Base-by-base conservation (phyloP, 2,329 filamentous ascomycete genomes). In the Cladophialophora immunda region DNA sequence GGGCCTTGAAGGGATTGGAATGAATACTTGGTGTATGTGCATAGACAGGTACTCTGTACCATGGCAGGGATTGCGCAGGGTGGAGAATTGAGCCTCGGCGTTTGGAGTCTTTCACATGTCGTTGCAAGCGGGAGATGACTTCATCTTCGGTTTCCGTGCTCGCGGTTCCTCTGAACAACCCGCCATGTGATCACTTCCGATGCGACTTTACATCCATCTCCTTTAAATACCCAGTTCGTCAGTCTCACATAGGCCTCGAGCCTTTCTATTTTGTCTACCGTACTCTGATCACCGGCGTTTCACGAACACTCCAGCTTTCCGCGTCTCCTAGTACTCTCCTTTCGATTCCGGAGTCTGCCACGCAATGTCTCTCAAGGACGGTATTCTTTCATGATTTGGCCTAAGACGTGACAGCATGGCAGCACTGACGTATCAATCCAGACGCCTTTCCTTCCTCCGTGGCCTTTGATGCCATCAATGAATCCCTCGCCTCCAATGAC, bases 381-480 rank as follows among this genome's bases (percentile, higher is more conserved):
- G 90, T 92, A 83, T 73, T 84, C 78, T 41, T 4, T 38, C 25
- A 32, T 22, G 34, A 32, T 50, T 50, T 56, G 22, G 27, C 47
- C 30, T 25, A 32, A 6, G 4, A n/a, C 11, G 17, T 19, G n/a
- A 25, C 58, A 34, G n/a, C 36, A 19, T 7, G 6, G 22, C 27
- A 22, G 11, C 25, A 25, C 55, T 66, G 25, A 66, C 27, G 17
- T 63, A 5, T 36, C 25, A 4, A 34, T 47, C 17, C 65, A 65
- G 57, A 63, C 80, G 89, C 89, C 73, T 97, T 97, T 82, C 94
- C 95, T 72, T 89, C 94, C 76, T 98, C 95, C 67, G 89, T 82
- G 72, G 93, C 94, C 73, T 99, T 99, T 81, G 95, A 99, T 78
- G 86, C 84, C 76, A 97, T 99, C 85, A 88, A 92, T 80, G 77